Base-by-base conservation (phyloP, 495 filamentous ascomycete genomes). In the Ramalina peruviana region DNA sequence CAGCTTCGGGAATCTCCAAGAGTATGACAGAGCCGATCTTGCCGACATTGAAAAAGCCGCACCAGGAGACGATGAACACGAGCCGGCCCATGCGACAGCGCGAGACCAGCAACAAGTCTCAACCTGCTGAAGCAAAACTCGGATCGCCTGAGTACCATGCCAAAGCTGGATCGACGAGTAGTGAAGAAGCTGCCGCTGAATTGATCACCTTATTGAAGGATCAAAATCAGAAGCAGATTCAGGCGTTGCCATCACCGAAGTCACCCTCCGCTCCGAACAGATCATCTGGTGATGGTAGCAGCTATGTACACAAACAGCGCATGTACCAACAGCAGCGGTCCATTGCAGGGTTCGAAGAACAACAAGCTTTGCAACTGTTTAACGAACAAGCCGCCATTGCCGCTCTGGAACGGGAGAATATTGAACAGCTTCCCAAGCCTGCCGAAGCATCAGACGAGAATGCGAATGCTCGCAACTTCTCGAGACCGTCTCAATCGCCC, bases 281-380 rank as follows among this genome's bases (percentile, higher is more conserved):
- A 38, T 33, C 54, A 27, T 46, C 48, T 4, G 30, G 41, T 36
- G 58, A 60, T 33, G 58, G 58, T 19, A 57, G 50, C 38, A 60
- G 58, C 58, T 60, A 60, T 38, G 58, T 60, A 10, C 58, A 60
- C 48, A 58, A 58, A 41, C 58, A 60, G 36, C 58, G 58, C 16
- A 60, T 60, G 58, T 55, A 60, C 23, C 55, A 60, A 36, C 58
- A 60, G 44, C 58, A 60, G 38, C 52, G 40, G 12, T 60, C 55
- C 3, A 58, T 60, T 21, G 58, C 58, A 33, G 53, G 58, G 12
- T 60, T 51, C 49, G 50, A 60, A 49, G 58, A 58, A 19, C 51
- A 60, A 41, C 49, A 55, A 49, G 58, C 58, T 10, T 47, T 60
- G 15, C 47, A 40, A 19, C 39, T 48, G 13, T 51, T 40, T 36